phyloP scores from a whole-genome alignment of 106 monocot species.

The Dioscorea zingiberensis region DNA sequence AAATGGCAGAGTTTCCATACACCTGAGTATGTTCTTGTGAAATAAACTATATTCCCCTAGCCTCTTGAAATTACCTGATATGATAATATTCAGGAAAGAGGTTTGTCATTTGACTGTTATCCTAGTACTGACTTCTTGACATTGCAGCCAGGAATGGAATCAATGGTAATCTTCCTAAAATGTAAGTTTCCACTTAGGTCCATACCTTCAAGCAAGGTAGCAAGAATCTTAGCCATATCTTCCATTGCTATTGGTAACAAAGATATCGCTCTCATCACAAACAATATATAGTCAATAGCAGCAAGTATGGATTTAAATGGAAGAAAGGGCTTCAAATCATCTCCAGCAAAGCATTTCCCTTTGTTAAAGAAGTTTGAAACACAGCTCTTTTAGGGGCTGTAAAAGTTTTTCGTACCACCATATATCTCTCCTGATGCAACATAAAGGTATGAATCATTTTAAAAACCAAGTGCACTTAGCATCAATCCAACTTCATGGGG shows the following conservation, averaged over 20 bases:
- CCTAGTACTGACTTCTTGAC: too few relatives aligned
- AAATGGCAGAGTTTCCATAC: too few relatives aligned
- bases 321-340: slow-evolving; percentile 56
- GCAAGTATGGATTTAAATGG: slow-evolving; percentile 78
- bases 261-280: slow-evolving; percentile 86
- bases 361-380: slow-evolving; percentile 84
- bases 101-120: too few relatives aligned
- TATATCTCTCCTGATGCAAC: slow-evolving; percentile 95
- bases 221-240: slow-evolving; percentile 99
- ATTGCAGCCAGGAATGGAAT: too few relatives aligned
- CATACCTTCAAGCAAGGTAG: slow-evolving; percentile 78
- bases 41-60: too few relatives aligned
- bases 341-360: slow-evolving; percentile 61
- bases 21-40: too few relatives aligned
- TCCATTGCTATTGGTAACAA: slow-evolving; percentile 96
- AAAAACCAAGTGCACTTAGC: slow-evolving; percentile 82
- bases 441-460: slow-evolving; percentile 71
- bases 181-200: too few relatives aligned
- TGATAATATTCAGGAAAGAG: too few relatives aligned
- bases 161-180: too few relatives aligned
- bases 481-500: slow-evolving; percentile 89
- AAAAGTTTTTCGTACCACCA: slow-evolving; percentile 76
- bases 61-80: too few relatives aligned
- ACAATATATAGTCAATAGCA: slow-evolving; percentile 92
- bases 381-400: slow-evolving; percentile 62